Base-by-base conservation (phyloP, 495 filamentous ascomycete genomes). In the Pyrenopolyporus hunteri region DNA sequence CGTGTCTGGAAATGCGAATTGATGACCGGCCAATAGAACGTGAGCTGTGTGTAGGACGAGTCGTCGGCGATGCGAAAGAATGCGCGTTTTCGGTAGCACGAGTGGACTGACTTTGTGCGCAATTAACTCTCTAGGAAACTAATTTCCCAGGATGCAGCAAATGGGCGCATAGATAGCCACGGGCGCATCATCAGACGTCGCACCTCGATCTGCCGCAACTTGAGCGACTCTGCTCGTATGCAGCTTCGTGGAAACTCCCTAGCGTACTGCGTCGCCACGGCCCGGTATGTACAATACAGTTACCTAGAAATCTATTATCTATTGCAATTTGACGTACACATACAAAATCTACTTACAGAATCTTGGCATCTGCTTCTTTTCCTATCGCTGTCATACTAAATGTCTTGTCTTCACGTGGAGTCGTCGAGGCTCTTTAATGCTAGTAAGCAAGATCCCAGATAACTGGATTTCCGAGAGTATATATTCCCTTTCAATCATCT, bases 1-100 rank as follows among this genome's bases (percentile, higher is more conserved):
- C 50, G 52, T 66, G 59, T 69, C 52, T 66, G 20, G 53, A 61
- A 59, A 45, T 26, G 13, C 56, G 43, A 66, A 56, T 59, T 52
- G 39, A 51, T 36, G 46, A 37, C 32, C 26, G 23, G 40, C 51
- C 61, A 61, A 63, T 61, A 33, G 42, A 55, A 49, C 26, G 25
- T 33, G 39, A 39, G 39, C 55, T 31, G 44, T 58, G 42, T 36
- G 69, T 71, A 67, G 66, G 66, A 71, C 69, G 51, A 65, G 35
- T 48, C 33, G 57, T 57, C 66, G 46, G 64, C 45, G 35, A 35
- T 50, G 49, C 58, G 29, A 55, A 49, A 58, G 32, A 42, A 57
- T 57, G 57, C 47, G 32, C 59, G 48, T 65, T 58, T 55, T 57
- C 51, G 44, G 62, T 64, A 29, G 39, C 48, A 60, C 68, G 53